Evolutionary conservation across 768 basidiomycete species (phyloP).

Genomic region (Clavulina sp.): DNA sequence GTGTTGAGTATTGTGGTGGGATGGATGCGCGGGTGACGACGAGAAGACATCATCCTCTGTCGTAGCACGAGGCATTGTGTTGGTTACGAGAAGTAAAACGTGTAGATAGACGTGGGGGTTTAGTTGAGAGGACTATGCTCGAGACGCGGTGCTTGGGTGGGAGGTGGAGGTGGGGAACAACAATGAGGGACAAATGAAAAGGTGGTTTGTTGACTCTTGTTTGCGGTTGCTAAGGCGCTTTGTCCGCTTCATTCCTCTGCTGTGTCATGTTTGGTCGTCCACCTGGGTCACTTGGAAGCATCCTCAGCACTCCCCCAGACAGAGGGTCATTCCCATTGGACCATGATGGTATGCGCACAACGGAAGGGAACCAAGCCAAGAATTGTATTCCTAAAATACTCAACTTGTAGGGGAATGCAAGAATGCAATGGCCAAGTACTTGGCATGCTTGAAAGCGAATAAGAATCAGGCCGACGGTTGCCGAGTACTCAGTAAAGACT

Average conservation of each 20-base stretch:
- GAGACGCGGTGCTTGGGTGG: too few species aligned
- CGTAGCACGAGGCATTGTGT: not conserved
- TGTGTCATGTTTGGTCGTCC: slow-evolving; percentile 19
- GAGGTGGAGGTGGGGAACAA: not conserved
- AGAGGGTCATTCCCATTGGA: slow-evolving; percentile 24
- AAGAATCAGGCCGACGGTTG: slow-evolving; percentile 19
- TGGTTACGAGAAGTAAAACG: not conserved
- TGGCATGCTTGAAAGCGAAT: slow-evolving; percentile 20
- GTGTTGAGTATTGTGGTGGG: slow-evolving; percentile 6
- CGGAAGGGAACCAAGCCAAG: not conserved
- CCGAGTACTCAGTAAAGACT: slow-evolving; percentile 18
- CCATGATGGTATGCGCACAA: slow-evolving; percentile 20
- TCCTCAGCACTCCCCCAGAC: slow-evolving; percentile 21
- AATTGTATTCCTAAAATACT: not conserved
- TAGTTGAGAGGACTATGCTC: too few species aligned
- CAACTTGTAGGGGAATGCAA: slow-evolving; percentile 20
- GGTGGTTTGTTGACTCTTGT: not conserved
- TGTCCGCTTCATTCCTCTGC: not conserved
- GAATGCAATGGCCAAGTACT: slow-evolving; percentile 19
- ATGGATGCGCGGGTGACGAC: slow-evolving; percentile 10
- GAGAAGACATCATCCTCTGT: slow-evolving; percentile 9
- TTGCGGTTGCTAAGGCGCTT: not conserved
- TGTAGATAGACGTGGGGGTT: too few species aligned
- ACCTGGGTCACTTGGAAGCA: slow-evolving; percentile 17
- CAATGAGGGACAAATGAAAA: not conserved